These are phyloP conservation scores for Phlyctochytrium bullatum DNA, from an alignment of 192 early-diverging fungal species.

Conservation along the genomic window DNA sequence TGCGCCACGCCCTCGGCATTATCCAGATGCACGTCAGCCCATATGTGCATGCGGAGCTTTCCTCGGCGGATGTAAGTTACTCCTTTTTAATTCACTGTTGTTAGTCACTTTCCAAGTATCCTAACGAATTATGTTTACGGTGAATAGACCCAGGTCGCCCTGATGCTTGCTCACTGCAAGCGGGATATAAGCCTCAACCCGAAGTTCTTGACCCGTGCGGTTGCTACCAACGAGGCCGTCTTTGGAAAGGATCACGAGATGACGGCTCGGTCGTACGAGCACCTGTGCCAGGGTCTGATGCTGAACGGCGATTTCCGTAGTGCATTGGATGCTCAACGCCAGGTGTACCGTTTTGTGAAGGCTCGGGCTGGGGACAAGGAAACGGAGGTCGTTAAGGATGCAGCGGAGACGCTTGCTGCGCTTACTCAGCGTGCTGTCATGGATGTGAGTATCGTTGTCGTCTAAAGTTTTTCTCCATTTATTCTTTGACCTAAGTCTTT, in stretches of 20 bases:
- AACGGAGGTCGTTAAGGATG: constrained; percentile 53
- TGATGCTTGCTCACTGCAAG: constrained; percentile 69
- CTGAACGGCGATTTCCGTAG: constrained; percentile 68
- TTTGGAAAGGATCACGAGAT: constrained; percentile 69
- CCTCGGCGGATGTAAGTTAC: constrained; percentile 69
- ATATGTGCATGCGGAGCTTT: constrained; percentile 73
- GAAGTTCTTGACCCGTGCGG: constrained; percentile 71
- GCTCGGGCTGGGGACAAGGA: constrained; percentile 67
- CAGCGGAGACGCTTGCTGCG: constrained; percentile 9
- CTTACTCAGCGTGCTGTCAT: constrained; percentile 19
- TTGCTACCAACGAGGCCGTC: constrained; percentile 61
- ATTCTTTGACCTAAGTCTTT: too few relatives aligned
- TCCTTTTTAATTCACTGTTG: too few relatives aligned
- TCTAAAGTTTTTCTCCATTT: too few relatives aligned
- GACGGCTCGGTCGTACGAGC: constrained; percentile 68
- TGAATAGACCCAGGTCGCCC: constrained; percentile 61
- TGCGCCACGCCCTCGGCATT: constrained; percentile 78
- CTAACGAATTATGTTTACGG: constrained; percentile 8
- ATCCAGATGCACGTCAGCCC: constrained; percentile 76
- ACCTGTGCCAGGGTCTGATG: constrained; percentile 71
- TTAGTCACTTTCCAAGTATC: too few relatives aligned
- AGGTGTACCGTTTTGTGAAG: constrained; percentile 63
- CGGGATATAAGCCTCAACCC: constrained; percentile 53
- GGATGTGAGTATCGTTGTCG: too few relatives aligned
- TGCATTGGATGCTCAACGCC: constrained; percentile 70